Evolutionary conservation across 805 yeast genomes (phyloP).

Genomic region (Schwanniomyces pseudopolymorphus): DNA sequence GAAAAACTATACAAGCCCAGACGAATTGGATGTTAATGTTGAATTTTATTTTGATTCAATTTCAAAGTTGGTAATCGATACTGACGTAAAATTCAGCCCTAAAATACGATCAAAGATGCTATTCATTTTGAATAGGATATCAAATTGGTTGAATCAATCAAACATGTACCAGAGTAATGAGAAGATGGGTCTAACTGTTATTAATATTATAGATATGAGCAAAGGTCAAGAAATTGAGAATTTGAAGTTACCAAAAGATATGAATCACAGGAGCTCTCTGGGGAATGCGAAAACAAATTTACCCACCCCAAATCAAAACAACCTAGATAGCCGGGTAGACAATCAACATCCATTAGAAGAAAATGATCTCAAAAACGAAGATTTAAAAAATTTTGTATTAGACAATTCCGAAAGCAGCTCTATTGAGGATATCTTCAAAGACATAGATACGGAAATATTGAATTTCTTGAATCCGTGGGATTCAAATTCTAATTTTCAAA

Average conservation of each 20-base stretch:
- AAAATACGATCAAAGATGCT: constrained; percentile 24
- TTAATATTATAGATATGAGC: constrained; percentile 28
- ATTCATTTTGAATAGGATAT: constrained; percentile 20
- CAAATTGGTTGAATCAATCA: constrained; percentile 27
- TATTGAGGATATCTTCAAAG: constrained; percentile 29
- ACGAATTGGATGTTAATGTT: constrained; percentile 15
- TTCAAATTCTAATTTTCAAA: constrained; percentile 13
- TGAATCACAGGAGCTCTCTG: not conserved
- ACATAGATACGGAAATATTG: constrained; percentile 28
- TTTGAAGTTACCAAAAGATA: constrained; percentile 22
- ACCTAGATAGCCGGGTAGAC: not conserved
- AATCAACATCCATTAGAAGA: too few species aligned
- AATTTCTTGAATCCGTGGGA: constrained; percentile 29
- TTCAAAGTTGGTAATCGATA: constrained; percentile 15
- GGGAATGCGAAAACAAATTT: not conserved
- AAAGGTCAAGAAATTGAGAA: constrained; percentile 32
- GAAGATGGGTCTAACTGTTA: constrained; percentile 10
- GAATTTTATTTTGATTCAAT: constrained; percentile 20
- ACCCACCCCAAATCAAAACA: too few species aligned
- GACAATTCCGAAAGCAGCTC: not conserved
- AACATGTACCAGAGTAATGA: constrained; percentile 1
- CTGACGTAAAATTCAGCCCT: constrained; percentile 17
- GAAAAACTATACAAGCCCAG: not conserved
- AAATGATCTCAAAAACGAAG: too few species aligned
- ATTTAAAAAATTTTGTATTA: not conserved